These are phyloP conservation scores for Fusarium abutilonis DNA, from an alignment of 2,329 filamentous ascomycete genomes.

Conservation along the genomic window DNA sequence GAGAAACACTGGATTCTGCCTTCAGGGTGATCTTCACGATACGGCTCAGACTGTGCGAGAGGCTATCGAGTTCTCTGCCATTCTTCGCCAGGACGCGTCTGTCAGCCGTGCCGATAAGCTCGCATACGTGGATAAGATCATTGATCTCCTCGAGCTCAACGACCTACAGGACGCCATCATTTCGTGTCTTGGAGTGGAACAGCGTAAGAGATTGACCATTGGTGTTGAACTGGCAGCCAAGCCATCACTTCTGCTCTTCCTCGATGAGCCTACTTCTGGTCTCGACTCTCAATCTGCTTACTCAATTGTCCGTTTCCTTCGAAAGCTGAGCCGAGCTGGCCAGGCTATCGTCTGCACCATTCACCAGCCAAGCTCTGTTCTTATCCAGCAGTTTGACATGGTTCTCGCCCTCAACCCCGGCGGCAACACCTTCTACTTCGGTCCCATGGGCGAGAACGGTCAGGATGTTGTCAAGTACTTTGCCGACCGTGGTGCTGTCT, in stretches of 20 bases:
- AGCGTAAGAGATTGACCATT: slow-evolving; percentile 64
- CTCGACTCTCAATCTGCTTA: slow-evolving; percentile 66
- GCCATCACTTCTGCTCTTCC: slow-evolving; percentile 67
- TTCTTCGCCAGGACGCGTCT: slow-evolving; percentile 67
- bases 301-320: slow-evolving; percentile 67
- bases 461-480: slow-evolving; percentile 61
- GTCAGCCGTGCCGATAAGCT: slow-evolving; percentile 69
- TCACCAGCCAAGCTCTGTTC: slow-evolving; percentile 63
- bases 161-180: slow-evolving; percentile 70
- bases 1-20: slow-evolving; percentile 74
- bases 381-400: slow-evolving; percentile 65
- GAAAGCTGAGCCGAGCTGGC: slow-evolving; percentile 66
- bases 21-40: slow-evolving; percentile 73
- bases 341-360: slow-evolving; percentile 69
- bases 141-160: slow-evolving; percentile 71
- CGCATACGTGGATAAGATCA: slow-evolving; percentile 71
- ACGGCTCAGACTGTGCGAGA: slow-evolving; percentile 71
- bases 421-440: slow-evolving; percentile 64
- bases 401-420: slow-evolving; percentile 62
- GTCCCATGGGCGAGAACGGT: slow-evolving; percentile 60
- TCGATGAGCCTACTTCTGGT: slow-evolving; percentile 68
- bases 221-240: slow-evolving; percentile 63
- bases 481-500: slow-evolving; percentile 69
- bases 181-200: slow-evolving; percentile 66
- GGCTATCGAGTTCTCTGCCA: slow-evolving; percentile 71